Evolutionary conservation across 495 filamentous ascomycete genomes (phyloP), one percentile per base, ranked within the genome.

Genomic region (Pseudoneurospora amorphoporcata): DNA sequence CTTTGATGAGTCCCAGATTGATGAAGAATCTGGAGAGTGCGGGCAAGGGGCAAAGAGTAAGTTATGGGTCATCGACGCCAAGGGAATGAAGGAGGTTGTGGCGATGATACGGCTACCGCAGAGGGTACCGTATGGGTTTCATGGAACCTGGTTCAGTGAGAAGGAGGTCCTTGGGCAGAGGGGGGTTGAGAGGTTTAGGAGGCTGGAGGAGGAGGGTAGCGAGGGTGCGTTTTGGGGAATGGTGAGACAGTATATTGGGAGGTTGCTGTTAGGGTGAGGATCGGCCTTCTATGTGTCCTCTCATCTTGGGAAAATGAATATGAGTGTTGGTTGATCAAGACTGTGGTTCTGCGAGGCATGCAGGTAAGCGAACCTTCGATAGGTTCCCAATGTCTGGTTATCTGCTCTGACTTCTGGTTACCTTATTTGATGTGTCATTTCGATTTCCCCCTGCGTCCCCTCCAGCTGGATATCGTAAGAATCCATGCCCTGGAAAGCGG

Each of bases 21-120:
- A 84, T 69, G 76, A 75, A 9, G 58, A 81, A 23, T 58, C 19
- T 2, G 87, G 86, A 0, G 77, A 84, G 40, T 84, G 81, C 69
- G 61, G 65, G 5, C 74, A 77, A 0, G 75, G 75, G 8, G 84
- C 89, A 0, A 81, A 74, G 41, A 86, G 84, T 29, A 89, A 91
- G 80, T 79, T 91, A n/a, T 92, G 90, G 89, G 81, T 92, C 39
- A 83, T 91, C 69, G 84, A 91, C 75, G 89, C 89, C 17, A 82
- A 73, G 69, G 81, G 80, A 10, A 90, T 92, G 88, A 81, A 72
- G 61, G 82, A 86, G 8, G 83, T 91, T 1, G 79, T 89, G 37
- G 86, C 84, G 10, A 84, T 76, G 70, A 82, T 91, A 41, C 73
- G 76, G 39, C 77, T 92, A 68, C 89, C 89, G 19, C 89, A 90